Base-by-base conservation (phyloP, 352 stramenopile genomes). In the Pythium oligandrum region DNA sequence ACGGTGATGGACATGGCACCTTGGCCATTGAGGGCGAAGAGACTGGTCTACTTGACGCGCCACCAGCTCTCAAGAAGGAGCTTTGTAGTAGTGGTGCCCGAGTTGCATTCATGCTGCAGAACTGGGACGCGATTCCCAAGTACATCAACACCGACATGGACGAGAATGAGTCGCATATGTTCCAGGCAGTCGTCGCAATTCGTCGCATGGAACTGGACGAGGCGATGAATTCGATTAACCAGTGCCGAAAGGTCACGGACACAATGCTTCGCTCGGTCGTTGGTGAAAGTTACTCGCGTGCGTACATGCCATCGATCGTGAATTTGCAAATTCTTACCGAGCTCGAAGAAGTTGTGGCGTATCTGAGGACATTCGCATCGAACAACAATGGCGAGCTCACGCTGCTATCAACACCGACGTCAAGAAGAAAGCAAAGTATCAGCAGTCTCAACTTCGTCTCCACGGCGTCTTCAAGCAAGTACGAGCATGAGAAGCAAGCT, bases 241-340 rank as follows among this genome's bases (percentile, higher is more conserved):
- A 86, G 38, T 97, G 95, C 44, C 88, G 97, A 5, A 91, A 93
- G 53, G 82, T 98, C 11, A 97, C 99, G 81, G 96, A 99, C 55
- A 90, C 88, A 51, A 94, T 91, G n/a, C 92, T 99, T 42, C 96
- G 95, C 3, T 97, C 96, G 31, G 79, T 99, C 35, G 94, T 99
- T 56, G 95, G 93, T 53, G 96, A 99, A 64, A 98, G 86, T 47
- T 99, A 99, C 64, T 88, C 83, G 51, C 88, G 98, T 9, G 96
- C 96, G 9, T 99, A 99, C 64, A 72, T 88, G 51, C 90, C 87
- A 36, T 96, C 92, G 40, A 97, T 99, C 63, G 97, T 99, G 26
- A 97, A 95, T 58, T 81, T 98, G 48, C 97, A 99, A 71, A 96
- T 96, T 66, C 83, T 99, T 11, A 93, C 95, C 2, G 97, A 99